These are phyloP conservation scores for Blastocystis sp. DNA, from an alignment of 352 stramenopile genomes.

Conservation along the genomic window DNA sequence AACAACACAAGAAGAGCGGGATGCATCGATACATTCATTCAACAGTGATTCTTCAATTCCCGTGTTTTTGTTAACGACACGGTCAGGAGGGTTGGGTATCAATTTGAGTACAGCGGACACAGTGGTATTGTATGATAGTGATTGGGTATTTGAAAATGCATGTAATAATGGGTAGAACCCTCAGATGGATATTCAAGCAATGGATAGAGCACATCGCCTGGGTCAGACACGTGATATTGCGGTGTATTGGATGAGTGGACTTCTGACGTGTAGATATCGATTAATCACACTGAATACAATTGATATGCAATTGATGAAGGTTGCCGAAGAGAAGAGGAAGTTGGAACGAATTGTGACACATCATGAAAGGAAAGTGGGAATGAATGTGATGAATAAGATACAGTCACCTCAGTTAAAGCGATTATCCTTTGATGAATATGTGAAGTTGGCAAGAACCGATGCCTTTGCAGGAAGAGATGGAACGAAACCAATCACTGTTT, in stretches of 20 bases:
- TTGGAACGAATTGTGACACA: constrained; percentile 61
- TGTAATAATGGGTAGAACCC: constrained; percentile 74
- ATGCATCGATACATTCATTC: constrained; percentile 94
- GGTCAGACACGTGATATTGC: constrained; percentile 67
- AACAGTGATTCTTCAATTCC: constrained; percentile 80
- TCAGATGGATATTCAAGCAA: constrained; percentile 83
- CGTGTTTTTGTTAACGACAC: constrained; percentile 90
- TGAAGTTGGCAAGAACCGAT: neutral
- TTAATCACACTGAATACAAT: constrained; percentile 38
- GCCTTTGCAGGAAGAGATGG: constrained; percentile 16
- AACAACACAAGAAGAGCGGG: constrained; percentile 86
- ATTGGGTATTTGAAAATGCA: constrained; percentile 73
- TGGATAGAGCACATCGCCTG: constrained; percentile 82
- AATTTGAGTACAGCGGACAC: constrained; percentile 95
- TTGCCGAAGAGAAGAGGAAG: constrained; percentile 43
- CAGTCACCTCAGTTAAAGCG: constrained; percentile 9
- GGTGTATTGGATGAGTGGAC: neutral
- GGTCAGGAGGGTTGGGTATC: constrained; percentile 88
- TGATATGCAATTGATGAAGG: constrained; percentile 55
- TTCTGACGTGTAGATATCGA: constrained; percentile 18
- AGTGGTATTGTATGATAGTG: constrained; percentile 97
- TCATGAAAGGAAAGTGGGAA: constrained; percentile 1
- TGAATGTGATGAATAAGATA: neutral
- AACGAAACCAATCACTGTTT: constrained; percentile 15
- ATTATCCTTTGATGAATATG: constrained; percentile 39